Percentiles rank a stretch among this genome's conserved stretches.
Conservation (phyloP, 495 filamentous ascomycete species). For the Neurospora cerealis region DNA sequence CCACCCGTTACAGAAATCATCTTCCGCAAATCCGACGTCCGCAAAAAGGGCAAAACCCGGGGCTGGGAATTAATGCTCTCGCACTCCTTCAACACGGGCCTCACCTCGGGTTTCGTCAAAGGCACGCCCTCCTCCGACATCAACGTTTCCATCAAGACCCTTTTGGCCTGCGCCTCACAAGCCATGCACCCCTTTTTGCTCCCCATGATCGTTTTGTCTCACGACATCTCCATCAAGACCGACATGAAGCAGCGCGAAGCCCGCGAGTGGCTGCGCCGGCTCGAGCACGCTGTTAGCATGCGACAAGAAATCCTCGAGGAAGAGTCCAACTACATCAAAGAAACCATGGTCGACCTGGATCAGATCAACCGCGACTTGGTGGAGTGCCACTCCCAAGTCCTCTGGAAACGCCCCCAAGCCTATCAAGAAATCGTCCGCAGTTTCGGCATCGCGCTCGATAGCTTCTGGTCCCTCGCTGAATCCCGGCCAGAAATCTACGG, state of each 20-base stretch:
- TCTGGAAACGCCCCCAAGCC: constrained; percentile 49
- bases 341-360: constrained; percentile 41
- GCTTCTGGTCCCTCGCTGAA: constrained; percentile 23
- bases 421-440: constrained; percentile 41
- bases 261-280: constrained; percentile 43
- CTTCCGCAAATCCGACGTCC: constrained; percentile 46
- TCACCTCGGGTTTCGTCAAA: constrained; percentile 46
- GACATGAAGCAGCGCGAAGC: constrained; percentile 46
- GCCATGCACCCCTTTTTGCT: constrained; percentile 44
- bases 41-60: constrained; percentile 46
- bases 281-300: constrained; percentile 49
- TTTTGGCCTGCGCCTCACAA: constrained; percentile 33
- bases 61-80: constrained; percentile 52
- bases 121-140: constrained; percentile 44
- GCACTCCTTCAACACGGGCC: constrained; percentile 37
- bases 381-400: constrained; percentile 46
- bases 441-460: constrained; percentile 31
- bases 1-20: constrained; percentile 33
- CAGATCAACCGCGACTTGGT: constrained; percentile 46
- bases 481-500: constrained; percentile 9
- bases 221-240: constrained; percentile 36
- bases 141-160: constrained; percentile 30
- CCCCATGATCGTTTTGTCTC: constrained; percentile 41
- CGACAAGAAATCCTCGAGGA: constrained; percentile 43
- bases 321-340: constrained; percentile 31